A percentile compares a stretch with the other conserved stretches of the same genome.
These are phyloP conservation scores for Quercus parvula DNA, from an alignment of 306 rosid species.

Conservation along the genomic window DNA sequence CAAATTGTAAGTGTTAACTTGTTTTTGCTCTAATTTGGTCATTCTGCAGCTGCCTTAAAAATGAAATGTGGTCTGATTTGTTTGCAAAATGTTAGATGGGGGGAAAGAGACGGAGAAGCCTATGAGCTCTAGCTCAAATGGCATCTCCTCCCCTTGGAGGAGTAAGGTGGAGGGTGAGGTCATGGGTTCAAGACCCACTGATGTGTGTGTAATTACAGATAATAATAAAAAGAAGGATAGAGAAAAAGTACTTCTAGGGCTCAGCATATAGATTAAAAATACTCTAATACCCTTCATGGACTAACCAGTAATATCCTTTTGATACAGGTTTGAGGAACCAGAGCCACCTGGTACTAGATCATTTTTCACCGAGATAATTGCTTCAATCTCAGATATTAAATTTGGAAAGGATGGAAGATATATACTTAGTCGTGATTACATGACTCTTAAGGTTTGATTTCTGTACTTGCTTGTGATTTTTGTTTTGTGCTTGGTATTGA, in stretches of 20 bases:
- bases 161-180: too few relatives aligned
- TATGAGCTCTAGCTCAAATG: too few relatives aligned
- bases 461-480: slow-evolving; percentile 11
- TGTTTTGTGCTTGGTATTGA: background rate
- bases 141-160: too few relatives aligned
- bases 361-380: slow-evolving; percentile 95
- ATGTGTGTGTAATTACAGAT: too few relatives aligned
- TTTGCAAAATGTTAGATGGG: background rate
- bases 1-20: slow-evolving; percentile 63
- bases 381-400: slow-evolving; percentile 94
- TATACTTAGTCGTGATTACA: slow-evolving; percentile 97
- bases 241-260: slow-evolving; percentile 9
- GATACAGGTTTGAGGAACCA: slow-evolving; percentile 87
- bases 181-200: too few relatives aligned
- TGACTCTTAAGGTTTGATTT: slow-evolving; percentile 87
- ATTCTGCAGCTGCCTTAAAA: background rate
- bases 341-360: slow-evolving; percentile 97
- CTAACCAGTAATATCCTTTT: slow-evolving; percentile 11
- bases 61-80: background rate
- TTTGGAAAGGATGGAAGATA: slow-evolving; percentile 93
- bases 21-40: slow-evolving; percentile 2
- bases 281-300: slow-evolving; percentile 15
- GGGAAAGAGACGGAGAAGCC: background rate
- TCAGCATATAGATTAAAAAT: background rate
- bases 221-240: background rate